Evolutionary conservation across 495 filamentous ascomycete genomes (phyloP), one percentile per base, ranked within the genome.

Genomic region (Neurospora sp.): DNA sequence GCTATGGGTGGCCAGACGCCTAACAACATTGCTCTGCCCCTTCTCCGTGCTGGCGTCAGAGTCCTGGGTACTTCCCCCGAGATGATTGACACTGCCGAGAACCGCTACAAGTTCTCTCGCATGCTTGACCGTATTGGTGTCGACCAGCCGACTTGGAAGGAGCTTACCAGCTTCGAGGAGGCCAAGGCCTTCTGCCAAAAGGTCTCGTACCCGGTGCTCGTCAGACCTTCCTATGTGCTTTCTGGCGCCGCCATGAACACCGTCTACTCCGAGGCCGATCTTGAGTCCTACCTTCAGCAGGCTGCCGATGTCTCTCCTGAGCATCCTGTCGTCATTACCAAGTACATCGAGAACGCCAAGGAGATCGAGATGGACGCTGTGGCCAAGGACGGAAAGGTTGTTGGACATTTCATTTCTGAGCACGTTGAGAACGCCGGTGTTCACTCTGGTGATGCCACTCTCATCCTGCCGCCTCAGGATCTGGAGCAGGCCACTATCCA

Each of bases 341-440:
- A 99, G 83, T 98, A 96, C 84, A 98, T 99, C 75, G 93, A 97
- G 82, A 94, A 94, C 76, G 95, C 95, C 37, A 90, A 97, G 84
- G 95, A 99, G 79, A 98, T 99, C 76, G 95, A 99, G 82, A 95
- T 97, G 84, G 95, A 99, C 79, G 96, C 92, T 71, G 96, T 99
- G 69, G 95, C 93, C 35, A 91, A 90, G 73, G 89, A 92, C 77
- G 96, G 96, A 74, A 92, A 91, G 76, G 87, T 99, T 42, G 86
- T 99, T 27, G 86, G 97, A 54, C 95, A 99, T 83, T 95, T 97
- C 75, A 92, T 99, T 74, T 94, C 93, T 59, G 96, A 98, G 83
- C 95, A 98, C 82, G 90, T 99, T 46, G 95, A 99, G 86, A 93
- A 96, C 72, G 95, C 95, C 69, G 95, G 95, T 82, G 96, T 98